Evolutionary conservation across 2,329 filamentous ascomycete species (phyloP).

Genomic region (Colletotrichum sp.): DNA sequence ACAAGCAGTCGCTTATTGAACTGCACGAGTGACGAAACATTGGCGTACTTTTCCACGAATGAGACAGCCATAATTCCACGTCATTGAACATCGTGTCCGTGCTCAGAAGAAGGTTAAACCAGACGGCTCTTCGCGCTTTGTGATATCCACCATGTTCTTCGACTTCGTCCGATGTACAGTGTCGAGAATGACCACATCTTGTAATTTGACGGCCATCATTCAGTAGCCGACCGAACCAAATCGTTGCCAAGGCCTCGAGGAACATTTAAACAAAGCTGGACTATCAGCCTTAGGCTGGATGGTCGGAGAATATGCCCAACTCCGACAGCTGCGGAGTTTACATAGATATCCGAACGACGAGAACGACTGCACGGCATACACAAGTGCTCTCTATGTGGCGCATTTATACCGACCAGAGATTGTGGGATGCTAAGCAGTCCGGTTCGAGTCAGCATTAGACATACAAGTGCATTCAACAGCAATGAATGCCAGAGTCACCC

Average conservation of each 20-base stretch:
- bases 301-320: fast-evolving
- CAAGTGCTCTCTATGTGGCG: neutral
- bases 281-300: fast-evolving
- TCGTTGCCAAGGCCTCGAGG: neutral
- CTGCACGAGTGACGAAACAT: neutral
- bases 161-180: neutral
- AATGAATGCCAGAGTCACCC: neutral
- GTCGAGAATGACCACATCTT: neutral
- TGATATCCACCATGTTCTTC: fast-evolving
- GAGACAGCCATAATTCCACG: neutral
- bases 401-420: neutral
- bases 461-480: neutral
- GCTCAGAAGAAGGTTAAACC: fast-evolving
- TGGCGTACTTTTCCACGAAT: fast-evolving
- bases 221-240: neutral
- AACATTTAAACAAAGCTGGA: neutral
- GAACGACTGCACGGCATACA: neutral
- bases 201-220: neutral
- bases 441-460: fast-evolving
- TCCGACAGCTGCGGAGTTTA: neutral
- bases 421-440: neutral
- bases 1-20: neutral
- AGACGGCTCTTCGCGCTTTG: neutral
- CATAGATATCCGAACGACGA: neutral
- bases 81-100: neutral